Evolutionary conservation across 306 rosid genomes (phyloP), one percentile per base, ranked within the genome.

Genomic region (Herpetospermum pedunculosum): DNA sequence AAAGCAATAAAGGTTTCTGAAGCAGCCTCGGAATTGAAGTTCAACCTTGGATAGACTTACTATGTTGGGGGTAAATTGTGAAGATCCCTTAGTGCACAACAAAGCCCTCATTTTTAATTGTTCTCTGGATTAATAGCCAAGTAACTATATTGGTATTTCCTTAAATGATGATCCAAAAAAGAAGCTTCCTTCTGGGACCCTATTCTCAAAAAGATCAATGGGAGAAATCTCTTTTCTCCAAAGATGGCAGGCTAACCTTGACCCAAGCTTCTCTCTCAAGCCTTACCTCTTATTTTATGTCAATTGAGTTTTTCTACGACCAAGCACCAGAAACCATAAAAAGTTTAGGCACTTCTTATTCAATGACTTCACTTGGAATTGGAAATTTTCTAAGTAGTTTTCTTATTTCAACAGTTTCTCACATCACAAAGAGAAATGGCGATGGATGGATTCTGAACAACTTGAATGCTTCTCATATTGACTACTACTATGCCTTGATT

Each of bases 401-500:
- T n/a, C n/a, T n/a, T n/a, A n/a, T n/a, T n/a, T n/a, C n/a, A n/a
- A n/a, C n/a, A n/a, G n/a, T n/a, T n/a, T n/a, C n/a, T n/a, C n/a
- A n/a, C n/a, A n/a, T n/a, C n/a, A n/a, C n/a, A n/a, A n/a, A n/a
- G n/a, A n/a, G n/a, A n/a, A n/a, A n/a, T n/a, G n/a, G n/a, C n/a
- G n/a, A n/a, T n/a, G n/a, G n/a, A n/a, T n/a, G n/a, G n/a, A n/a
- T n/a, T n/a, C n/a, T n/a, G n/a, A n/a, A n/a, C n/a, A n/a, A n/a
- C n/a, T n/a, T n/a, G n/a, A n/a, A n/a, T n/a, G n/a, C n/a, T n/a
- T n/a, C n/a, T n/a, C n/a, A n/a, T n/a, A n/a, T n/a, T n/a, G n/a
- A n/a, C n/a, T n/a, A n/a, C n/a, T n/a, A 90, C 79, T 92, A 90
- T 35, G 98, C 90, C 18, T 90, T 92, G 18, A 75, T 92, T 35